phyloP scores from a whole-genome alignment of 257 asterid species.

The Solanum bukasovii region DNA sequence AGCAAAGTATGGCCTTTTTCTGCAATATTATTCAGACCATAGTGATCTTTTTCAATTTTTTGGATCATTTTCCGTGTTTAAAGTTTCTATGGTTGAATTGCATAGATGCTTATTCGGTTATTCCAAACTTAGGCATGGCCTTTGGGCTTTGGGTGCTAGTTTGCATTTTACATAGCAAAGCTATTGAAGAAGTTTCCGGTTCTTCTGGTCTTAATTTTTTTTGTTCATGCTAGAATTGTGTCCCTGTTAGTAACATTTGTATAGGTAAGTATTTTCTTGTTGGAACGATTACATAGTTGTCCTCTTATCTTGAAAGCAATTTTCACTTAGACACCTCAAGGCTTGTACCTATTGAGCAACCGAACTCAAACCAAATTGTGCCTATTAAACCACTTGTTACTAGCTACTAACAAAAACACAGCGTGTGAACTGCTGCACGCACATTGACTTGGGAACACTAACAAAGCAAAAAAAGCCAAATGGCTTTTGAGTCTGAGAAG shows the following conservation, averaged over 20 bases:
- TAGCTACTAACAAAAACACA: neutral
- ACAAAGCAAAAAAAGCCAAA: neutral
- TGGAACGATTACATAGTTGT: neutral
- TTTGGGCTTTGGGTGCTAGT: neutral
- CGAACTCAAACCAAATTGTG: neutral
- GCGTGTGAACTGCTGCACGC: neutral
- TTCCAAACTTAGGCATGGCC: neutral
- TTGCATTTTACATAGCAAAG: neutral
- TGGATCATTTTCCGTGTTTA: neutral
- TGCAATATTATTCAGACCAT: neutral
- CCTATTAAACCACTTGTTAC: neutral
- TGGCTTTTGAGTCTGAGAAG: neutral
- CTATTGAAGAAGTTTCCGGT: neutral
- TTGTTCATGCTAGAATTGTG: neutral
- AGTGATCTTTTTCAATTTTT: neutral
- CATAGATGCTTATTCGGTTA: neutral
- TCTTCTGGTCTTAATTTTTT: neutral
- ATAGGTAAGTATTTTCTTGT: neutral
- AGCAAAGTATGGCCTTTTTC: neutral
- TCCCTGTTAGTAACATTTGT: neutral
- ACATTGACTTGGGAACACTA: neutral
- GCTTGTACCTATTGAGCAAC: neutral
- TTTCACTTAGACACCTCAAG: neutral
- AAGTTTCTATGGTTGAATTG: neutral
- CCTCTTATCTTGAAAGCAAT: neutral